phyloP scores from a whole-genome alignment of 2,329 filamentous ascomycete species.

The Trichoderma aggressivum region DNA sequence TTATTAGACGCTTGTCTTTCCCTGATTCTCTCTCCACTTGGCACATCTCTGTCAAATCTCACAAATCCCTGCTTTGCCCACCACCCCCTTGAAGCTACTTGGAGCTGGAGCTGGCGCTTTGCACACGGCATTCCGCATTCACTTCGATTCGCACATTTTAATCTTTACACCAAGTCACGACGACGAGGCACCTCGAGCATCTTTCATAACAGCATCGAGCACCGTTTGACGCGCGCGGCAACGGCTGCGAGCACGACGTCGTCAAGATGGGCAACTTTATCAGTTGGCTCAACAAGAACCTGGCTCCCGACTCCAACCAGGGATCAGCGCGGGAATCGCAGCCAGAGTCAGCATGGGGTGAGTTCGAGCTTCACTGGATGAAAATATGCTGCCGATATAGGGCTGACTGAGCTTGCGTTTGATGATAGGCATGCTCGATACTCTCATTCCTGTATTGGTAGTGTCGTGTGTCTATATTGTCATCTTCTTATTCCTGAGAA shows the following conservation, averaged over 20 bases:
- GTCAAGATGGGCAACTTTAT: constrained; percentile 38
- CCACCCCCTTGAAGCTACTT: background rate
- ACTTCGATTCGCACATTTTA: background rate
- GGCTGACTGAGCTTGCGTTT: constrained; percentile 12
- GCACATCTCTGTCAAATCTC: background rate
- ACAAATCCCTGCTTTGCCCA: background rate
- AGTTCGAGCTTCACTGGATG: constrained; percentile 12
- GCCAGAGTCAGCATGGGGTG: constrained; percentile 38
- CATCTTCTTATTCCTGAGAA: constrained; percentile 50
- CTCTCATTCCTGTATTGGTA: constrained; percentile 51
- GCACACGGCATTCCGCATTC: background rate
- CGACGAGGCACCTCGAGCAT: background rate
- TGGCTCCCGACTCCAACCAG: constrained; percentile 25
- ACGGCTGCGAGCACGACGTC: constrained; percentile 22
- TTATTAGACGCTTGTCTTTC: constrained; percentile 1
- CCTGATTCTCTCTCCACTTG: background rate
- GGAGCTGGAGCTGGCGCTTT: background rate
- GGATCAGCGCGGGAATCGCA: constrained; percentile 25
- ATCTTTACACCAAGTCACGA: background rate
- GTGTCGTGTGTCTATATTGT: constrained; percentile 48
- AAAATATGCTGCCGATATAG: too few species aligned
- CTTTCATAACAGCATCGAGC: background rate
- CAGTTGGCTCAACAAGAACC: constrained; percentile 37
- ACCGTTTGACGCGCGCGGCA: background rate
- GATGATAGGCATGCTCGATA: constrained; percentile 42